Conservation (phyloP, 2,329 filamentous ascomycete genomes). For the Pseudophaeomoniella oleicola region DNA sequence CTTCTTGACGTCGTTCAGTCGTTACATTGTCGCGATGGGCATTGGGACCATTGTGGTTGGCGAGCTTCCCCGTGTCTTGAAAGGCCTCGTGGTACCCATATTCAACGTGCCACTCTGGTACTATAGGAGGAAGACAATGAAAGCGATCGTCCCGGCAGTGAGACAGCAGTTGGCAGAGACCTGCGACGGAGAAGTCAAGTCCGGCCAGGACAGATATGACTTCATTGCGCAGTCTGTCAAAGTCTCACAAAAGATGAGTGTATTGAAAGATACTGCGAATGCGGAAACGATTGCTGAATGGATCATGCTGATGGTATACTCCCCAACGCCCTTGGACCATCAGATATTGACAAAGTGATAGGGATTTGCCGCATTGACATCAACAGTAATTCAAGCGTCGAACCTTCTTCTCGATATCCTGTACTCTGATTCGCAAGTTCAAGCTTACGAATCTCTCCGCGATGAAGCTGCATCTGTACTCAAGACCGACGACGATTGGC, state of each 20-base stretch:
- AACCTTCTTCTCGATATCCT: constrained; percentile 4
- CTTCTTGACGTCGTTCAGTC: constrained; percentile 1
- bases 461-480: constrained; percentile 12
- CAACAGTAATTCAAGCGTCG: not conserved
- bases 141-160: constrained; percentile 1
- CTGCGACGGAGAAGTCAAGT: not conserved
- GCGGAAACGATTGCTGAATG: too few relatives aligned
- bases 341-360: not conserved
- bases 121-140: constrained; percentile 1
- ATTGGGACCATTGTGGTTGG: constrained; percentile 3
- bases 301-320: constrained; percentile 1
- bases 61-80: constrained; percentile 2
- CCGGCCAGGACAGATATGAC: not conserved
- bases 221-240: not conserved
- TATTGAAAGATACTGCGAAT: too few relatives aligned
- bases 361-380: not conserved
- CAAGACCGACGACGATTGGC: constrained; percentile 7
- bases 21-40: constrained; percentile 2
- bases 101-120: constrained; percentile 2
- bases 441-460: constrained; percentile 1
- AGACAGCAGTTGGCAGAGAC: not conserved
- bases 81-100: constrained; percentile 1
- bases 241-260: not conserved
- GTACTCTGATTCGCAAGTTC: not conserved
- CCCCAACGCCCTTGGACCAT: not conserved